A percentile compares a stretch with the other conserved stretches of the same genome.
Evolutionary conservation across 192 early-diverging fungal species (phyloP).

Genomic region (Coemansia sp.): DNA sequence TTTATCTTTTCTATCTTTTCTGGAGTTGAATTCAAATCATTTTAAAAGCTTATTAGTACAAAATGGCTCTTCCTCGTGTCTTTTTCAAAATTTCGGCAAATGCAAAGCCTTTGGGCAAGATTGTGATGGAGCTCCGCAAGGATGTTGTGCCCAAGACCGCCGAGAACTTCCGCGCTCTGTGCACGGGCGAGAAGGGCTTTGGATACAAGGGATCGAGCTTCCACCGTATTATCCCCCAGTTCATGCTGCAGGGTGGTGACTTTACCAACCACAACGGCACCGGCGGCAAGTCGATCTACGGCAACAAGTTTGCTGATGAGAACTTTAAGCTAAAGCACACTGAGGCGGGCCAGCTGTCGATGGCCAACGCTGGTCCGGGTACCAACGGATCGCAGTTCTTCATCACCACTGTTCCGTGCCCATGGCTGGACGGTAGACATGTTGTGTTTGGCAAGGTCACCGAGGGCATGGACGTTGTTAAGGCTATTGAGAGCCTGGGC

Average conservation of each 20-base stretch:
- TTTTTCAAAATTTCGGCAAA: conserved; percentile 53
- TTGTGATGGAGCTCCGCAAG: conserved; percentile 56
- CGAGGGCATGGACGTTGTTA: conserved; percentile 71
- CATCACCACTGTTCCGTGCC: conserved; percentile 64
- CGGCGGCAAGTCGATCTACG: conserved; percentile 82
- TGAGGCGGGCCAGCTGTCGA: conserved; percentile 65
- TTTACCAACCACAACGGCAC: conserved; percentile 77
- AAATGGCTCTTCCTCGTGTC: conserved; percentile 14
- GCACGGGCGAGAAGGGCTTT: conserved; percentile 47
- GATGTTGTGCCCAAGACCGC: conserved; percentile 88
- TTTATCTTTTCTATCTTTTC: not conserved
- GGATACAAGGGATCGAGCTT: conserved; percentile 73
- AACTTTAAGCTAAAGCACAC: conserved; percentile 73
- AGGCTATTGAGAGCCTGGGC: conserved; percentile 65
- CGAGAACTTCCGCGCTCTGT: conserved; percentile 87
- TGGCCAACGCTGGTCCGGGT: conserved; percentile 76
- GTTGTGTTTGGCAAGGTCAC: conserved; percentile 79
- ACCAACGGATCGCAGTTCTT: conserved; percentile 89
- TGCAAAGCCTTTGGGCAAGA: conserved; percentile 26
- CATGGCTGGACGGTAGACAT: conserved; percentile 76
- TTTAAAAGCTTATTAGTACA: not conserved
- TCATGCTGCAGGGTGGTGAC: conserved; percentile 93
- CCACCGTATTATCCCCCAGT: conserved; percentile 84
- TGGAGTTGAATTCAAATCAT: not conserved
- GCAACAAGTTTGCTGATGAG: conserved; percentile 76